Evolutionary conservation across 208 protist genomes (phyloP), one percentile per base, ranked within the genome.

Genomic region (Leptomonas pyrrhocoris): DNA sequence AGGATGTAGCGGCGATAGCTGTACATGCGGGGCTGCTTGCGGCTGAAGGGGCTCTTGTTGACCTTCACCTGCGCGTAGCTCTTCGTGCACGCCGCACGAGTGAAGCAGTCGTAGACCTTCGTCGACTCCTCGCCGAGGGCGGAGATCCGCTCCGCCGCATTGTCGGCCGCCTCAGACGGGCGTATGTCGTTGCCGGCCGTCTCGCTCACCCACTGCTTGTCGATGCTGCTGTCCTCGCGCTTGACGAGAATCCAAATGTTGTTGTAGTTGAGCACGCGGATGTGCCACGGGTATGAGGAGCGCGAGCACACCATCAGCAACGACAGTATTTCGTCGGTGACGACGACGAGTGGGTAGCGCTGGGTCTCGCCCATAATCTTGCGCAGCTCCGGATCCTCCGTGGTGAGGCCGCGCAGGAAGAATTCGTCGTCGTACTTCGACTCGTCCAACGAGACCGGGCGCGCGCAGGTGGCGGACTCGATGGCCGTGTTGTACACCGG

Each of bases 131-230:
- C 76, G 25, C 81, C 92, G 12, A 95, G 83, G 23, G 57, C 46
- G 15, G 77, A 83, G 48, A 86, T 90, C 56, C 86, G 77, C 77
- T 94, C 84, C 8, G 80, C 68, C 19, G 63, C 61, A 38, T 75
- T 71, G 12, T 77, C 67, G 43, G 89, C 86, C 58, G 74, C 77
- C 68, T 96, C 88, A n/a, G 82, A 81, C 15, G 88, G 89, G 31
- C 73, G 73, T 7, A 73, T 66, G 9, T 85, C 77, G 34, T 73
- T 64, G n/a, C 75, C 46, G 34, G 73, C 84, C 31, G 84, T 94
- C 76, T 96, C 92, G 40, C 79, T 84, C 28, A 96, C 92, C 90
- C 92, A 96, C 76, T 94, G 87, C 80, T 83, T 84, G 21, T 94
- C 88, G 49, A 94, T 75, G 25, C 63, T 50, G 69, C 70, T 83